Percentiles rank a stretch among this genome's conserved stretches.
Conservation (phyloP, 306 rosid species). For the Gynostemma pentaphyllum region DNA sequence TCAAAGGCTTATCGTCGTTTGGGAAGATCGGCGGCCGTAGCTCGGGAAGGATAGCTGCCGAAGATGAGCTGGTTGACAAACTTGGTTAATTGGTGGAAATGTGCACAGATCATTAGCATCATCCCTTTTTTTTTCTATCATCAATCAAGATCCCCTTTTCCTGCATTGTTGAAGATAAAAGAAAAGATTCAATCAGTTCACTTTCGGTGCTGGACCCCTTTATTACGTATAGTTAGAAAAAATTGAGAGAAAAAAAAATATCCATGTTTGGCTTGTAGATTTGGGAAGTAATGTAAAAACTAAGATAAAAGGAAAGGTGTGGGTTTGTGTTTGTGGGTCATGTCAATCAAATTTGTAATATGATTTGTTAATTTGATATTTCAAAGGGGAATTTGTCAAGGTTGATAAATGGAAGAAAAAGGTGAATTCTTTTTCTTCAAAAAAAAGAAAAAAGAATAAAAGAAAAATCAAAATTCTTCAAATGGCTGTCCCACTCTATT, state of each 20-base stretch:
- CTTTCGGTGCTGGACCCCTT: constrained; percentile 23
- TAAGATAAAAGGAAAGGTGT: constrained; percentile 25
- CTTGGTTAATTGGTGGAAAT: constrained; percentile 14
- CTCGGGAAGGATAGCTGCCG: constrained; percentile 58
- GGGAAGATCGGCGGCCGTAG: constrained; percentile 61
- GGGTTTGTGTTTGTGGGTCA: constrained; percentile 22
- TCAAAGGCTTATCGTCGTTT: constrained; percentile 57
- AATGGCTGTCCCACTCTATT: background rate
- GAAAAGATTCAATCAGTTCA: constrained; percentile 14
- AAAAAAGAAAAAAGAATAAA: background rate
- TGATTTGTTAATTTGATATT: constrained; percentile 32
- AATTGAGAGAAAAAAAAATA: constrained; percentile 9
- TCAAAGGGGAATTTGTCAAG: constrained; percentile 33
- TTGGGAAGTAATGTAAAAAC: constrained; percentile 34
- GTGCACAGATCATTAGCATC: constrained; percentile 2
- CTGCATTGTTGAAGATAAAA: constrained; percentile 1
- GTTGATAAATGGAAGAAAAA: background rate
- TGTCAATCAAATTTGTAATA: constrained; percentile 27
- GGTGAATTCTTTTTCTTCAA: background rate
- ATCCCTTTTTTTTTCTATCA: constrained; percentile 17
- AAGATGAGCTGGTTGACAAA: constrained; percentile 58
- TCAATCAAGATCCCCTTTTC: constrained; percentile 14
- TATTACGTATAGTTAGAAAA: background rate
- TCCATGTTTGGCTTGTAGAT: constrained; percentile 24
- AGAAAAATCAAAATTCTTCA: background rate